Conservation (phyloP, 805 yeast species). For the Zygosaccharomyces bailii region DNA sequence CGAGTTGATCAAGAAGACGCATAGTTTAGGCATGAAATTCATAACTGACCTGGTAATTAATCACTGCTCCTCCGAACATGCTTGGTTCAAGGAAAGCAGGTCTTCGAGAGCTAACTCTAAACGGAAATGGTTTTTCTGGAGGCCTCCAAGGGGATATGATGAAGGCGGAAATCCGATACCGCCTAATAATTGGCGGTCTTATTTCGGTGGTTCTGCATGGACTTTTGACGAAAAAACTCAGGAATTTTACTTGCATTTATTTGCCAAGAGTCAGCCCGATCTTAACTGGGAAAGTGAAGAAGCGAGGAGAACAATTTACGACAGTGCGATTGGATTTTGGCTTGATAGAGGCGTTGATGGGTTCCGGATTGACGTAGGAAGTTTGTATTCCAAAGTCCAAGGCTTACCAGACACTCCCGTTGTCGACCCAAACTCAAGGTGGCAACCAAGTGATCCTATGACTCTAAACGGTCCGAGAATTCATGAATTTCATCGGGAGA, state of each 20-base stretch:
- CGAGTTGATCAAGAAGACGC: constrained; percentile 44
- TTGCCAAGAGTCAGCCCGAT: constrained; percentile 56
- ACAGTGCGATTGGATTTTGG: constrained; percentile 51
- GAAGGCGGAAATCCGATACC: constrained; percentile 49
- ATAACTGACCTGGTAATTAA: constrained; percentile 56
- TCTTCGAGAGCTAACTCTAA: constrained; percentile 50
- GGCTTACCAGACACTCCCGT: constrained; percentile 49
- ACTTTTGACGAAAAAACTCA: constrained; percentile 49
- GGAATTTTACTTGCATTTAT: constrained; percentile 54
- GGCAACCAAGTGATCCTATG: constrained; percentile 39
- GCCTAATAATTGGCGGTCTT: constrained; percentile 55
- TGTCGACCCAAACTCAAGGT: constrained; percentile 39
- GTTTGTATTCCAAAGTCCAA: constrained; percentile 48
- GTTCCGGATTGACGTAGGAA: constrained; percentile 56
- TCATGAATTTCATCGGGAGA: constrained; percentile 55
- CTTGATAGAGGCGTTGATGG: constrained; percentile 55
- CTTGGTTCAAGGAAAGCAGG: constrained; percentile 56
- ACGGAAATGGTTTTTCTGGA: constrained; percentile 63
- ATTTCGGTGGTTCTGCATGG: constrained; percentile 57
- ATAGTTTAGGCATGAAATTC: constrained; percentile 49
- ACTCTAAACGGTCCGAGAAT: constrained; percentile 51
- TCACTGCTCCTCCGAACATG: constrained; percentile 54
- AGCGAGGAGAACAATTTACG: constrained; percentile 38
- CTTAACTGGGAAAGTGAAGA: constrained; percentile 55
- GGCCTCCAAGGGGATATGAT: constrained; percentile 45